Evolutionary conservation across 108 stramenopile genomes (phyloP).

Genomic region (Stephanodiscus minutulus): DNA sequence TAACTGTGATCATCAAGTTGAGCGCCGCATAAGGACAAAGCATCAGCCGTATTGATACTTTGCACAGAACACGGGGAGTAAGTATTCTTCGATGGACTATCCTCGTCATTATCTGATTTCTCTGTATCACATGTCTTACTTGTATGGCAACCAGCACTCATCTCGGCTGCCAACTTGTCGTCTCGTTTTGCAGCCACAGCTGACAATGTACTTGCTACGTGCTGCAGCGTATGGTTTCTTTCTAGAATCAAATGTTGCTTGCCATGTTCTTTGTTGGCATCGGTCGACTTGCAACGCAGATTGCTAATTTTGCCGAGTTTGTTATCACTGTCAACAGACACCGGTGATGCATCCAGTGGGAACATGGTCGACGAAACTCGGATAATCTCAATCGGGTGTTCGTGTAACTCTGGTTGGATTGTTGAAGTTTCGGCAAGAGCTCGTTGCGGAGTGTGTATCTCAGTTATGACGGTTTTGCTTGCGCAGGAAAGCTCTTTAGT

Average conservation of each 20-base stretch:
- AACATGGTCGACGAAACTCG: too few relatives aligned
- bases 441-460: background rate
- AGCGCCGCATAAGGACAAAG: background rate
- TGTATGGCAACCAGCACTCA: background rate
- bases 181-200: conserved; percentile 4
- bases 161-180: background rate
- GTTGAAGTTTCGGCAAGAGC: background rate
- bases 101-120: background rate
- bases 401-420: too few relatives aligned
- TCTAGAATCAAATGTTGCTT: background rate
- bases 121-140: background rate
- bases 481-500: background rate
- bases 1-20: background rate
- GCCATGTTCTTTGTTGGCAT: background rate
- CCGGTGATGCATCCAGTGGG: too few relatives aligned
- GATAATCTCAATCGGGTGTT: too few relatives aligned
- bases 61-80: background rate
- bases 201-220: conserved; percentile 6
- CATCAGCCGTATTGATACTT: conserved; percentile 8
- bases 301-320: too few relatives aligned
- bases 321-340: too few relatives aligned
- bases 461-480: background rate
- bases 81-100: background rate
- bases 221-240: background rate
- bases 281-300: too few relatives aligned